These are phyloP conservation scores for Pharnaceum exiguum DNA, from an alignment of 148 eudicot genomes.

Conservation along the genomic window DNA sequence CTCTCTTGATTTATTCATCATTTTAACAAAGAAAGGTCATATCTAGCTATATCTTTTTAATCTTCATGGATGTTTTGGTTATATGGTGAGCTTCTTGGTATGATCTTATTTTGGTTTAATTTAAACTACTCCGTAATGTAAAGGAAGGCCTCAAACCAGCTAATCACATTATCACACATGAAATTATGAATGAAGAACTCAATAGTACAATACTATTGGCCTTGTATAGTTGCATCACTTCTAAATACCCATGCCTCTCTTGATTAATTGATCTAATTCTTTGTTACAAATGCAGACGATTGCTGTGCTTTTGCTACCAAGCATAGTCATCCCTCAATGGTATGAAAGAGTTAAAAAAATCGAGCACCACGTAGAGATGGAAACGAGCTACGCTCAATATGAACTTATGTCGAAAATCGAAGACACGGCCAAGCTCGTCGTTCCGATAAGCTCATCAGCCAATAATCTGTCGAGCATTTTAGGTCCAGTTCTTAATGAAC, in stretches of 20 bases:
- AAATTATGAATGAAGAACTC: too few species aligned
- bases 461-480: constrained; percentile 33
- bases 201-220: too few species aligned
- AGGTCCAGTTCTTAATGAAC: constrained; percentile 9
- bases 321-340: constrained; percentile 46
- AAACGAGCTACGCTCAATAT: constrained; percentile 14
- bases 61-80: not conserved
- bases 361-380: constrained; percentile 27
- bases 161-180: too few species aligned
- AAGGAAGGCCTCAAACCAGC: too few species aligned
- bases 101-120: too few species aligned
- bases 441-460: constrained; percentile 36
- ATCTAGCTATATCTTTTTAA: not conserved
- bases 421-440: constrained; percentile 21
- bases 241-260: not conserved
- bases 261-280: not conserved
- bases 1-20: not conserved
- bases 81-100: too few species aligned
- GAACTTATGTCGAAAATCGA: constrained; percentile 32
- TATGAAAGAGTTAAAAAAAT: constrained; percentile 25
- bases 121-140: too few species aligned
- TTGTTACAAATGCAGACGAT: constrained; percentile 34
- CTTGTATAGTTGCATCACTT: not conserved
- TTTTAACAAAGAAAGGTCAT: too few species aligned
- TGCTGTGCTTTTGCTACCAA: constrained; percentile 34